Conservation (phyloP, 1,139 yeast genomes). For the Blastobotrys apis region DNA sequence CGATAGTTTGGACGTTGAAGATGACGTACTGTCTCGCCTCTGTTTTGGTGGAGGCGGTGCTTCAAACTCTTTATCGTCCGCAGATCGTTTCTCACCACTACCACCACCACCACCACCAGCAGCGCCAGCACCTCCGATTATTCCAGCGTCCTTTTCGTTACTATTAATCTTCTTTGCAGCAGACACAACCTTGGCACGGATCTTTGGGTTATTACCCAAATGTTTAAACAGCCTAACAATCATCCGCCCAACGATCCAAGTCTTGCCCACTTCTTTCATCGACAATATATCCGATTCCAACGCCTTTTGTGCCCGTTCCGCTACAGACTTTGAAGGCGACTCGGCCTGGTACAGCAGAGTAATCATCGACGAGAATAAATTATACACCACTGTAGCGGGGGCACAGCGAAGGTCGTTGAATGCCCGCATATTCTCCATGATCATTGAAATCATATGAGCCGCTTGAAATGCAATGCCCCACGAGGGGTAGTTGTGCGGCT, state of each 20-base stretch:
- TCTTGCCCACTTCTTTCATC: constrained; percentile 49
- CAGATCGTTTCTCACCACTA: constrained; percentile 1
- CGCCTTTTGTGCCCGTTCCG: constrained; percentile 58
- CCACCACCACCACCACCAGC: background rate
- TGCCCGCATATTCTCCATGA: constrained; percentile 55
- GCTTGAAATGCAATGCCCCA: constrained; percentile 88
- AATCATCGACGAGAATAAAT: constrained; percentile 62
- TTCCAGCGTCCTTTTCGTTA: background rate
- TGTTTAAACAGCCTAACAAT: constrained; percentile 34
- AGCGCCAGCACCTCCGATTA: background rate
- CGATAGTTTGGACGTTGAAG: background rate
- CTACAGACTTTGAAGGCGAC: constrained; percentile 52
- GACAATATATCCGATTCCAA: constrained; percentile 50
- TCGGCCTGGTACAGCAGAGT: constrained; percentile 74
- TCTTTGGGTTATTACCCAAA: constrained; percentile 27
- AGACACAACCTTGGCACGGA: constrained; percentile 30
- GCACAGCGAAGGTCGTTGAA: constrained; percentile 50
- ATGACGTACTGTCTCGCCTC: background rate
- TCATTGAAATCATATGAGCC: constrained; percentile 71
- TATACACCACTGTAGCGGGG: constrained; percentile 52
- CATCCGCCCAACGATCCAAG: constrained; percentile 41
- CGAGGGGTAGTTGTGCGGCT: constrained; percentile 50
- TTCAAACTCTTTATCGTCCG: background rate
- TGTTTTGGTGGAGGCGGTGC: constrained; percentile 3
- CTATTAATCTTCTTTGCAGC: constrained; percentile 21